These are phyloP conservation scores for Daldinia sp. DNA, from an alignment of 2,329 filamentous ascomycete species.

Conservation along the genomic window DNA sequence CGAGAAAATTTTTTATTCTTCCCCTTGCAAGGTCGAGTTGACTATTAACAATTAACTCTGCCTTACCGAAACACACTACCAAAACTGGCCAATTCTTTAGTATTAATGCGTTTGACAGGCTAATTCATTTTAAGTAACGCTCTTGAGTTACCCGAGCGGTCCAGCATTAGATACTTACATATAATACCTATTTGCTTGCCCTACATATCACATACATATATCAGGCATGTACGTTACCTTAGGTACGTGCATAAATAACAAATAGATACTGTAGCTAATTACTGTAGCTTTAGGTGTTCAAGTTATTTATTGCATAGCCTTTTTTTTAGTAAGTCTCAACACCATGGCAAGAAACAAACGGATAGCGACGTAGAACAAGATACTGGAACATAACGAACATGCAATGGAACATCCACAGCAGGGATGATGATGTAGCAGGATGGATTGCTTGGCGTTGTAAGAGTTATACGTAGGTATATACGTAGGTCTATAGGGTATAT, in stretches of 20 bases:
- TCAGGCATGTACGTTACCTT: background rate
- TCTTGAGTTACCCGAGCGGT: slow-evolving; percentile 11
- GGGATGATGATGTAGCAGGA: slow-evolving; percentile 32
- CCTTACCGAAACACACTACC: slow-evolving; percentile 15
- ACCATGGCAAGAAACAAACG: slow-evolving; percentile 21
- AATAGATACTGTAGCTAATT: background rate
- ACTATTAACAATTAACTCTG: slow-evolving; percentile 11
- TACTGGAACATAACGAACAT: slow-evolving; percentile 13
- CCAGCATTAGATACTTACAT: background rate
- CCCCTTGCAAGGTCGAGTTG: slow-evolving; percentile 8
- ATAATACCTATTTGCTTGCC: slow-evolving; percentile 2
- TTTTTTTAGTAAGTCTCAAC: slow-evolving; percentile 28
- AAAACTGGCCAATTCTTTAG: slow-evolving; percentile 1
- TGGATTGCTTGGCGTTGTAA: slow-evolving; percentile 32
- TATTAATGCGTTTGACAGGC: slow-evolving; percentile 17
- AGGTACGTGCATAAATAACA: slow-evolving; percentile 5
- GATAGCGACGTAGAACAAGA: slow-evolving; percentile 20
- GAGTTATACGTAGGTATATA: slow-evolving; percentile 19
- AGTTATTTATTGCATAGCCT: background rate
- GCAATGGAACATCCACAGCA: slow-evolving; percentile 31
- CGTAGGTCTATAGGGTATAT: background rate
- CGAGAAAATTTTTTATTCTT: slow-evolving; percentile 32
- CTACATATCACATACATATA: background rate
- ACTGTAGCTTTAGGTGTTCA: slow-evolving; percentile 2
- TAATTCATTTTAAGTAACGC: slow-evolving; percentile 16